Base-by-base conservation (phyloP, 345 rosid genomes). In the Triadica sebifera region DNA sequence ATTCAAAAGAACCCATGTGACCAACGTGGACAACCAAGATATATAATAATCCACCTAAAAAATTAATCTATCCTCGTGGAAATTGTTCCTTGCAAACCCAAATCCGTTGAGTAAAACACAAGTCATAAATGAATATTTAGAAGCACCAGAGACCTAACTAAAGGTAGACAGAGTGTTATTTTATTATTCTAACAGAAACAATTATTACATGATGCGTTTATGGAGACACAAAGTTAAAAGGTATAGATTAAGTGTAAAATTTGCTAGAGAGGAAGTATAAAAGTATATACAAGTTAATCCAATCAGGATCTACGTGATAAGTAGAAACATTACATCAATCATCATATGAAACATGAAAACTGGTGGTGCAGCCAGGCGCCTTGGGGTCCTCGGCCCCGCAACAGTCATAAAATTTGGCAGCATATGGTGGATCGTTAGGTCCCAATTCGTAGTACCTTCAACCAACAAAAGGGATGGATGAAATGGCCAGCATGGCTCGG, bases 341-440 rank as follows among this genome's bases (percentile, higher is more conserved):
- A 74, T 94, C 98, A 67, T 89, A 94, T 6, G 94, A 91, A 65
- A 87, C 67, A 79, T 94, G 97, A 78, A 78, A 78, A 65, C 79
- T 71, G 69, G 93, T 81, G 78, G 81, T 79, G 82, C 98, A 92
- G 56, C 93, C 98, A 34, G 91, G 87, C 73, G 96, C 92, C n/a
- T 84, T 84, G 61, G 94, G 92, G 55, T 92, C 86, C 85, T 92
- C 98, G 0, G 96, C 96, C 11, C 98, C 98, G 20, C 97, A 92
- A 71, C 98, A 94, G 79, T 92, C 94, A 38, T 85, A 90, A 78
- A 94, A 94, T 87, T 89, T 92, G 77, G 98, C 97, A 69, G 92
- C 95, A 74, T 92, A 92, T 0, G 97, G 98, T 29, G 92, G 97
- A 85, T 94, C 97, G 39, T 90, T 86, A 7, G 94, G 88, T 75